phyloP scores from a whole-genome alignment of 495 filamentous ascomycete species.

The Penicillium dipodomyicola region DNA sequence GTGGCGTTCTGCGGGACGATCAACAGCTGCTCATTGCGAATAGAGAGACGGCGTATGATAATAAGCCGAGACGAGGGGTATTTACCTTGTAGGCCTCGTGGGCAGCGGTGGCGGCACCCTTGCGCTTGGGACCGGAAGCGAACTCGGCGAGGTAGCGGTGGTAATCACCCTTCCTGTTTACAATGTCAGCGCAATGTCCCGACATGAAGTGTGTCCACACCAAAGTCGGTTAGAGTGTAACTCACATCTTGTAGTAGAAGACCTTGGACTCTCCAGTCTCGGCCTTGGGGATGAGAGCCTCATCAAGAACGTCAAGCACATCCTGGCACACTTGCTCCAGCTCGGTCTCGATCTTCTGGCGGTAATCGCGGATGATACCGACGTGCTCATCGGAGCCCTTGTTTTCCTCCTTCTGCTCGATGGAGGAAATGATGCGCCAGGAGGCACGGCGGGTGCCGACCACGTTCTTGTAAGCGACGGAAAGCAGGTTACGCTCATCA shows the following conservation, averaged over 20 bases:
- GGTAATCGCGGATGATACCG: slow-evolving; percentile 92
- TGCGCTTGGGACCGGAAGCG: slow-evolving; percentile 97
- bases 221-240: slow-evolving; percentile 10
- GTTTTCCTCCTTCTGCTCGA: slow-evolving; percentile 99
- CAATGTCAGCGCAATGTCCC: slow-evolving; percentile 6
- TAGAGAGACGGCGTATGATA: neutral
- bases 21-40: slow-evolving; percentile 8
- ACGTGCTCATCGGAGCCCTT: slow-evolving; percentile 99
- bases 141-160: slow-evolving; percentile 99
- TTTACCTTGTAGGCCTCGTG: slow-evolving; percentile 98
- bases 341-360: slow-evolving; percentile 97
- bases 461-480: slow-evolving; percentile 99
- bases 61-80: slow-evolving; percentile 11
- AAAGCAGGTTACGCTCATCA: slow-evolving; percentile 98
- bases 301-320: slow-evolving; percentile 93
- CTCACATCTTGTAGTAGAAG: slow-evolving; percentile 99
- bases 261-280: slow-evolving; percentile 99
- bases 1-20: slow-evolving; percentile 74
- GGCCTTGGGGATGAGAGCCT: slow-evolving; percentile 95
- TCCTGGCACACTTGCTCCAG: slow-evolving; percentile 98
- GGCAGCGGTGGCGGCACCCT: slow-evolving; percentile 90
- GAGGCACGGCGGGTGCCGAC: slow-evolving; percentile 98
- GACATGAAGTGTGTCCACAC: too few species aligned
- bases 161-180: slow-evolving; percentile 96
- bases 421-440: slow-evolving; percentile 99